These are phyloP conservation scores for Aurinia saxatilis DNA, from an alignment of 345 rosid species.

Conservation along the genomic window DNA sequence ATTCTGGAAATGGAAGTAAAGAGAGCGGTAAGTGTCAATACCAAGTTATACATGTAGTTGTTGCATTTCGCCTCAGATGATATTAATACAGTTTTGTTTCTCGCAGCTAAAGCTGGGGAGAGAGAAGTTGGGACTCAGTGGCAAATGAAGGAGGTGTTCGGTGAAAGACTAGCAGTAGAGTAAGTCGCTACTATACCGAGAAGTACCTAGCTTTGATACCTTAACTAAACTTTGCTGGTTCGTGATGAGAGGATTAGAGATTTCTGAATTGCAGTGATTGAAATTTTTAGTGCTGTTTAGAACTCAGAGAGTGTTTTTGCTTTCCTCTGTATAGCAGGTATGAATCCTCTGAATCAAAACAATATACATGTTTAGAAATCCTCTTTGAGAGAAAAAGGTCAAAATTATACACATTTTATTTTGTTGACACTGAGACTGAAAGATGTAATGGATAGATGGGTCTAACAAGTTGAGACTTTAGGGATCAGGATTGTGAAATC, in stretches of 20 bases:
- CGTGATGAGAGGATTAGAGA: not conserved
- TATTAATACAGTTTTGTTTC: not conserved
- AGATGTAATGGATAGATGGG: not conserved
- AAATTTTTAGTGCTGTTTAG: not conserved
- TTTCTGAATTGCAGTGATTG: not conserved
- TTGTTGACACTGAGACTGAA: not conserved
- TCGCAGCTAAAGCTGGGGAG: constrained; percentile 8
- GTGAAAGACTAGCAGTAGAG: not conserved
- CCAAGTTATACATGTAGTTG: not conserved
- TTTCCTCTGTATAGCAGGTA: not conserved
- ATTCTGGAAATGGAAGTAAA: constrained; percentile 62
- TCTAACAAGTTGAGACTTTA: not conserved
- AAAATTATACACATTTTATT: not conserved
- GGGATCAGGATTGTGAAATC: not conserved
- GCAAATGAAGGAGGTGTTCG: not conserved
- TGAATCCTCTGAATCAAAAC: constrained; percentile 1
- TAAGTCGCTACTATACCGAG: not conserved
- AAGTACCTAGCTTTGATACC: not conserved
- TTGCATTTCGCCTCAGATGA: not conserved
- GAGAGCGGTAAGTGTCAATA: constrained; percentile 54
- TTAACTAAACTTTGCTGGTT: not conserved
- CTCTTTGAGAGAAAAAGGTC: not conserved
- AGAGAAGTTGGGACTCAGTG: not conserved
- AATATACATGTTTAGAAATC: constrained; percentile 1
- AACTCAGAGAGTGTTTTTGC: not conserved